Conservation (phyloP, 2,329 filamentous ascomycete species). For the Pseudogymnoascus pannorum region DNA sequence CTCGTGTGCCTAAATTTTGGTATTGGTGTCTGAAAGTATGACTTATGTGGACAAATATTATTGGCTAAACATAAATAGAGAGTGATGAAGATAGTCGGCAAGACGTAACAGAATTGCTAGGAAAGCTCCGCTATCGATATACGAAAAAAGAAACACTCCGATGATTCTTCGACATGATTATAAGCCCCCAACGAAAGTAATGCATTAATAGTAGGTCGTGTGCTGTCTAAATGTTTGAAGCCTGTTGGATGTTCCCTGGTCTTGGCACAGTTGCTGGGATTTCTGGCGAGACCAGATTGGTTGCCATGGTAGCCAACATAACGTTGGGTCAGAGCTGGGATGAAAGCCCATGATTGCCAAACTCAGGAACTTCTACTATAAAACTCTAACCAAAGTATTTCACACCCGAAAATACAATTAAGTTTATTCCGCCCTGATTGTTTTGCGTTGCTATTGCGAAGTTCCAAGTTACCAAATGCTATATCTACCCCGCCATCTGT, state of each 20-base stretch:
- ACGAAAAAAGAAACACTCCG: neutral
- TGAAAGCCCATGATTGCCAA: neutral
- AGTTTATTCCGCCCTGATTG: neutral
- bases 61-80: neutral
- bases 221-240: neutral
- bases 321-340: neutral
- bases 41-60: neutral
- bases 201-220: neutral
- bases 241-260: neutral
- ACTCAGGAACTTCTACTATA: neutral
- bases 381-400: neutral
- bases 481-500: neutral
- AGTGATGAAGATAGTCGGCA: neutral
- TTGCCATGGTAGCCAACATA: constrained; percentile 1
- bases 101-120: neutral
- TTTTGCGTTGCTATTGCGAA: neutral
- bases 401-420: neutral
- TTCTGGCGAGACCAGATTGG: neutral
- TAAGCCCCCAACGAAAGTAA: neutral
- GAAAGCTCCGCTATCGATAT: neutral
- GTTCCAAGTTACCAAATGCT: neutral
- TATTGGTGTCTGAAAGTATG: neutral
- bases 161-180: neutral
- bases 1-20: neutral
- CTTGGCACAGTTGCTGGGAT: neutral